Percentiles rank a stretch among this genome's conserved stretches.
phyloP scores from a whole-genome alignment of 768 basidiomycete genomes.

The Lyophyllum semitale region DNA sequence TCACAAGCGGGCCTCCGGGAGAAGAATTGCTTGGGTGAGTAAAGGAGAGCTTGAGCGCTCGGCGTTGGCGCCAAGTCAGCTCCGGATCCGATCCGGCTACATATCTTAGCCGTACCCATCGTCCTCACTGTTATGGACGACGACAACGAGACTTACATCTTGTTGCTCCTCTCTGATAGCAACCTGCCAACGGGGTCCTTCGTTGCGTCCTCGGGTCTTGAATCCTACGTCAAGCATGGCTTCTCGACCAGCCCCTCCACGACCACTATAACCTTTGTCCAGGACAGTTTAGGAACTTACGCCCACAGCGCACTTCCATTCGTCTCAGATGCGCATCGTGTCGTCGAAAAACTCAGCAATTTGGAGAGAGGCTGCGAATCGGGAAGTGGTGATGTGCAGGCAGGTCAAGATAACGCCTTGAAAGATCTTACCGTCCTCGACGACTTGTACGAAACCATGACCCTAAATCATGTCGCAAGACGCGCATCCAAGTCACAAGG shows the following conservation, averaged over 20 bases:
- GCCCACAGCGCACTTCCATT: slow-evolving; percentile 77
- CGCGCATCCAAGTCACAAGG: slow-evolving; percentile 92
- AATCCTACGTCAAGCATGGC: slow-evolving; percentile 88
- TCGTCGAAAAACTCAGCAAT: slow-evolving; percentile 28
- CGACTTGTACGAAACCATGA: slow-evolving; percentile 78
- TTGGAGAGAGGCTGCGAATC: neutral
- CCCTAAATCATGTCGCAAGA: slow-evolving; percentile 85
- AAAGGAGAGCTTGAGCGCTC: slow-evolving; percentile 1
- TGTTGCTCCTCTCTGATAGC: slow-evolving; percentile 84
- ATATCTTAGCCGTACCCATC: slow-evolving; percentile 1
- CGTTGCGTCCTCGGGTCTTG: slow-evolving; percentile 91
- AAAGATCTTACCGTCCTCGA: slow-evolving; percentile 60
- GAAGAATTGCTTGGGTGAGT: neutral
- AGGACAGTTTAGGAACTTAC: slow-evolving; percentile 76
- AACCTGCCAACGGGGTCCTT: slow-evolving; percentile 98
- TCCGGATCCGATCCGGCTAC: slow-evolving; percentile 9
- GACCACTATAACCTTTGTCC: slow-evolving; percentile 59
- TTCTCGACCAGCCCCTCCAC: slow-evolving; percentile 44
- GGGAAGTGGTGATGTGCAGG: slow-evolving; percentile 10
- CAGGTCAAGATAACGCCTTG: slow-evolving; percentile 31
- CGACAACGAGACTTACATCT: slow-evolving; percentile 62
- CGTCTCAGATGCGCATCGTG: slow-evolving; percentile 68
- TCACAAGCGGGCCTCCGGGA: slow-evolving; percentile 2
- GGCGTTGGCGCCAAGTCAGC: too few species aligned
- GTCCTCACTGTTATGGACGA: slow-evolving; percentile 27